phyloP scores from a whole-genome alignment of 1,284 basidiomycete species.

The Termitomyces sp. region DNA sequence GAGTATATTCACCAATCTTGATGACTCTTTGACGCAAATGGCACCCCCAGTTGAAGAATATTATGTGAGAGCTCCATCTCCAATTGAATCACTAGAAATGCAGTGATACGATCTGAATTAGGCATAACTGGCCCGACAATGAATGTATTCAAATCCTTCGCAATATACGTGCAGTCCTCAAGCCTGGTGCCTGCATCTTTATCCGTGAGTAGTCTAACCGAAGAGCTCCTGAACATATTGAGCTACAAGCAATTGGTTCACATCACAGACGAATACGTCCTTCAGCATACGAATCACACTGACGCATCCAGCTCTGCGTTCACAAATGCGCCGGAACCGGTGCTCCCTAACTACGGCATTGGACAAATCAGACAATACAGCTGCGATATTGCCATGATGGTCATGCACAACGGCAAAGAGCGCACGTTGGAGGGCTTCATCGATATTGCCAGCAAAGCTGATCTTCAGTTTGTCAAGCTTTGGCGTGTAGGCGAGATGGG shows the following conservation, averaged over 20 bases:
- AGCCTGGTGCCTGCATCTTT: conserved; percentile 25
- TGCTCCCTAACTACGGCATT: conserved; percentile 32
- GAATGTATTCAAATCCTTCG: conserved; percentile 25
- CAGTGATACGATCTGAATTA: not conserved
- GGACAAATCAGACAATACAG: conserved; percentile 28
- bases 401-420: conserved; percentile 27
- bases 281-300: conserved; percentile 15
- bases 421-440: conserved; percentile 20
- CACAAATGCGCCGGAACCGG: conserved; percentile 24
- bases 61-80: not conserved
- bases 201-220: conserved; percentile 22
- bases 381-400: conserved; percentile 30
- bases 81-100: no score
- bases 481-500: conserved; percentile 7
- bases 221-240: not conserved
- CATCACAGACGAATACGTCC: conserved; percentile 16
- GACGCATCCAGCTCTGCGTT: not conserved
- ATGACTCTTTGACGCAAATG: not conserved
- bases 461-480: conserved; percentile 10
- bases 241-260: not conserved
- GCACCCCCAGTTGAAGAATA: not conserved
- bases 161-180: conserved; percentile 25
- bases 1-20: not conserved
- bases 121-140: conserved; percentile 29
- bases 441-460: conserved; percentile 1